Evolutionary conservation across 2,329 filamentous ascomycete genomes (phyloP).

Genomic region (Diaporthe longicolla): DNA sequence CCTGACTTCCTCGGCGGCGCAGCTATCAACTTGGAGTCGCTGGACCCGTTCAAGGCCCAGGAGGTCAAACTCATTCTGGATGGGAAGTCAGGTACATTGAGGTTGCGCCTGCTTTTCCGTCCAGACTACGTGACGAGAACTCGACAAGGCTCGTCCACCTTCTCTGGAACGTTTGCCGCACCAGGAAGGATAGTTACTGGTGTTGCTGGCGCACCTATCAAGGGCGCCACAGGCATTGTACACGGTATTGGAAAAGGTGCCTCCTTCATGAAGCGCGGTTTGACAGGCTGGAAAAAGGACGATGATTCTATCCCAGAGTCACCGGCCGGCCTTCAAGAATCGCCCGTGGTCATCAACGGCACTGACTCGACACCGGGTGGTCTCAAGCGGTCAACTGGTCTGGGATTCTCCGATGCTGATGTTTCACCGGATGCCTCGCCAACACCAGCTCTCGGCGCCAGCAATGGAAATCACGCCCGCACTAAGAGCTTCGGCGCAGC

Average conservation of each 20-base stretch:
- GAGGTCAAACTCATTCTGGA: conserved; percentile 84
- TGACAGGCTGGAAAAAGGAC: conserved; percentile 80
- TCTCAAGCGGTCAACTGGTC: conserved; percentile 58
- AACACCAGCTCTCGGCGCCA: conserved; percentile 51
- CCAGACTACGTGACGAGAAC: conserved; percentile 90
- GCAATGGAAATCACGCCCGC: conserved; percentile 59
- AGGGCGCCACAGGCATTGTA: conserved; percentile 81
- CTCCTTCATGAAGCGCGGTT: conserved; percentile 88
- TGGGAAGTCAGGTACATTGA: conserved; percentile 88
- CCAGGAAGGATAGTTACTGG: conserved; percentile 90
- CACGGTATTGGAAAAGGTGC: conserved; percentile 90
- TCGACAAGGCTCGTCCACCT: conserved; percentile 91
- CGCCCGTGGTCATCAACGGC: conserved; percentile 58
- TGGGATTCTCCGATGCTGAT: conserved; percentile 53
- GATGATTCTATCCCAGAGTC: conserved; percentile 56
- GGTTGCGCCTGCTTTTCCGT: conserved; percentile 90
- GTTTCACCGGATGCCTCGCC: conserved; percentile 50
- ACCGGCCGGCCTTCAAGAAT: conserved; percentile 37
- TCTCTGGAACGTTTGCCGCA: conserved; percentile 88
- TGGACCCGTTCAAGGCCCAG: conserved; percentile 88
- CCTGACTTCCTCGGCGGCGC: conserved; percentile 89
- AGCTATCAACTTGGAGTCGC: conserved; percentile 79
- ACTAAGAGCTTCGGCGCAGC: conserved; percentile 74
- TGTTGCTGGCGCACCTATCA: conserved; percentile 90
- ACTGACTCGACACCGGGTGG: conserved; percentile 53